Percentiles rank a stretch among this genome's conserved stretches.
These are phyloP conservation scores for Paracamarosporium sp. DNA, from an alignment of 2,329 filamentous ascomycete genomes.

Conservation along the genomic window DNA sequence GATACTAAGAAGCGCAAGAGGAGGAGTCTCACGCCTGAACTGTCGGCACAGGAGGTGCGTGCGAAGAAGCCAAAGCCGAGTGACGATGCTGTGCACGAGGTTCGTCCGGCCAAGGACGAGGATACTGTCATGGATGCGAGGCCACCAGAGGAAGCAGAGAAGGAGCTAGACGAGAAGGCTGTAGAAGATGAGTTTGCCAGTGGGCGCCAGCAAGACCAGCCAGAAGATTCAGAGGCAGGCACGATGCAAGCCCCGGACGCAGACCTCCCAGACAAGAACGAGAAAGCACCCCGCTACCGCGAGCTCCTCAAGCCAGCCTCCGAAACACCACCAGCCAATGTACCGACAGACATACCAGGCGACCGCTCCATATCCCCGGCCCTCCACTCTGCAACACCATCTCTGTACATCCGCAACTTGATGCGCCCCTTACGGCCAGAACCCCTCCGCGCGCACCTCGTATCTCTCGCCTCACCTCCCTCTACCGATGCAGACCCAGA, in stretches of 20 bases:
- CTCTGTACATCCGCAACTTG: slow-evolving; percentile 86
- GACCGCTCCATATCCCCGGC: slow-evolving; percentile 45
- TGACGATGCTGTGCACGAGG: slow-evolving; percentile 37
- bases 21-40: slow-evolving; percentile 47
- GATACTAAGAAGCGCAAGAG: slow-evolving; percentile 51
- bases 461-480: slow-evolving; percentile 69
- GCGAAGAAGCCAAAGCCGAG: slow-evolving; percentile 53
- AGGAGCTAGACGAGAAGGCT: slow-evolving; percentile 11
- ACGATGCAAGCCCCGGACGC: slow-evolving; percentile 6
- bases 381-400: slow-evolving; percentile 49
- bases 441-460: slow-evolving; percentile 72
- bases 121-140: slow-evolving; percentile 41
- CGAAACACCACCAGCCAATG: slow-evolving; percentile 16
- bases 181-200: background rate
- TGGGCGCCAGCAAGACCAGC: background rate
- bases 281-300: slow-evolving; percentile 43
- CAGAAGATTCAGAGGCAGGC: background rate
- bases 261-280: slow-evolving; percentile 26
- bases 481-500: slow-evolving; percentile 57
- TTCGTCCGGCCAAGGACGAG: slow-evolving; percentile 32
- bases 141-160: slow-evolving; percentile 24
- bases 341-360: slow-evolving; percentile 21
- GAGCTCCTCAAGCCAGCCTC: slow-evolving; percentile 33
- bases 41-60: slow-evolving; percentile 42
- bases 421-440: slow-evolving; percentile 81